These are phyloP conservation scores for Solanum sejunctum DNA, from an alignment of 257 asterid genomes.

Conservation along the genomic window DNA sequence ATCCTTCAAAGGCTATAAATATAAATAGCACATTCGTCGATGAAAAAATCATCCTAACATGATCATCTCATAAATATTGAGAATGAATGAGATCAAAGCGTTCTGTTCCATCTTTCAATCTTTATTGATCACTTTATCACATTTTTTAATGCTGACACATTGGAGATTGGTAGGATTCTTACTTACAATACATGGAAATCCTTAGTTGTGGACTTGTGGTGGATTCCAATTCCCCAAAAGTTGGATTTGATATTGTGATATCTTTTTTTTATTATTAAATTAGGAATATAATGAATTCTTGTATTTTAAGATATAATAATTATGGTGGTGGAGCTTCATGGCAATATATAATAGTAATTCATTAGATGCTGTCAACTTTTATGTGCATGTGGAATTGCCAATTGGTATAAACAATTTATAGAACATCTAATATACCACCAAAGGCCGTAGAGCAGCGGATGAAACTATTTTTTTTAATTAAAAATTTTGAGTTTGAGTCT, in stretches of 20 bases:
- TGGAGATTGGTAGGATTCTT: constrained; percentile 8
- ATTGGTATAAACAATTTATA: background rate
- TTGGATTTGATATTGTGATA: constrained; percentile 9
- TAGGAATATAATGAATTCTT: constrained; percentile 38
- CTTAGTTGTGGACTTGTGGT: constrained; percentile 12
- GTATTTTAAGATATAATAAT: constrained; percentile 28
- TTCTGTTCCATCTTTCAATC: too few species aligned
- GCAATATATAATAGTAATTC: background rate
- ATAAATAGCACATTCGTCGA: too few species aligned
- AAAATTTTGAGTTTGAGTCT: too few species aligned
- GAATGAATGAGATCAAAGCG: too few species aligned
- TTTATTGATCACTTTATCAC: background rate
- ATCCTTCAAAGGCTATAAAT: too few species aligned
- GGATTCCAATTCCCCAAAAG: background rate
- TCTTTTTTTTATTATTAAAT: background rate
- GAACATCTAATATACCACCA: background rate
- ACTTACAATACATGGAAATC: constrained; percentile 26
- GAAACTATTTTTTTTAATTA: too few species aligned
- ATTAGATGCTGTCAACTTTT: background rate
- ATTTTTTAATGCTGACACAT: background rate
- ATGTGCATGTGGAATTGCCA: background rate
- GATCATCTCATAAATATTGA: too few species aligned
- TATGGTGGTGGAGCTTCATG: constrained; percentile 6
- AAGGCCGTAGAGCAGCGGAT: too few species aligned
- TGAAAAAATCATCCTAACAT: too few species aligned